Conservation (phyloP, 345 rosid genomes). For the Boechera stricta region DNA sequence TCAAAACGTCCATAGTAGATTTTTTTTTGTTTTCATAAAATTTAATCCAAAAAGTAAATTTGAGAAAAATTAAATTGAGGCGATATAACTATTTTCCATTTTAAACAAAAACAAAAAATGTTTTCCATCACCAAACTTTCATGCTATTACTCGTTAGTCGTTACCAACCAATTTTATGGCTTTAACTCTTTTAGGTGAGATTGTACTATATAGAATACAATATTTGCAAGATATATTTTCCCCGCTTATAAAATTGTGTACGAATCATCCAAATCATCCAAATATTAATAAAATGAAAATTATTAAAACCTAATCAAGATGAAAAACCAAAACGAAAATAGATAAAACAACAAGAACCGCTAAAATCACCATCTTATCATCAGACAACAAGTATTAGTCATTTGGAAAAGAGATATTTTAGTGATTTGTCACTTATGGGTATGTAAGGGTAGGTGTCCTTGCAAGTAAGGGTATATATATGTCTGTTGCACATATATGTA, state of each 20-base stretch:
- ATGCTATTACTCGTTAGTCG: slow-evolving; percentile 14
- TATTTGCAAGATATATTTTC: not conserved
- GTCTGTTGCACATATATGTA: slow-evolving; percentile 28
- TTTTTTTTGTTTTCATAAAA: not conserved
- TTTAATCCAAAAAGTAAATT: not conserved
- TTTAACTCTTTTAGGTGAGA: slow-evolving; percentile 26
- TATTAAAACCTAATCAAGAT: not conserved
- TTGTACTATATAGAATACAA: not conserved
- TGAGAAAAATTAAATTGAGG: not conserved
- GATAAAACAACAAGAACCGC: too few species aligned
- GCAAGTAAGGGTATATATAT: slow-evolving; percentile 33
- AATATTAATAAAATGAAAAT: not conserved
- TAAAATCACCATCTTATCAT: slow-evolving; percentile 40
- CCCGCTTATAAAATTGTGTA: not conserved
- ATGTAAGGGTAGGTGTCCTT: slow-evolving; percentile 43
- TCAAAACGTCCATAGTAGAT: not conserved
- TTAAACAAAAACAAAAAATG: not conserved
- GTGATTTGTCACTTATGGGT: slow-evolving; percentile 34
- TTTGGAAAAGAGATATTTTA: slow-evolving; percentile 26
- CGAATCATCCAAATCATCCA: too few species aligned
- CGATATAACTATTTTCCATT: not conserved
- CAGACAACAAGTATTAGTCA: slow-evolving; percentile 26
- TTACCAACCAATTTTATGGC: slow-evolving; percentile 33
- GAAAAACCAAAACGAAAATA: not conserved
- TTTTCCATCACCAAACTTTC: slow-evolving; percentile 30